These are phyloP conservation scores for Phlebiopsis gigantea DNA, from an alignment of 768 basidiomycete genomes.

Conservation along the genomic window DNA sequence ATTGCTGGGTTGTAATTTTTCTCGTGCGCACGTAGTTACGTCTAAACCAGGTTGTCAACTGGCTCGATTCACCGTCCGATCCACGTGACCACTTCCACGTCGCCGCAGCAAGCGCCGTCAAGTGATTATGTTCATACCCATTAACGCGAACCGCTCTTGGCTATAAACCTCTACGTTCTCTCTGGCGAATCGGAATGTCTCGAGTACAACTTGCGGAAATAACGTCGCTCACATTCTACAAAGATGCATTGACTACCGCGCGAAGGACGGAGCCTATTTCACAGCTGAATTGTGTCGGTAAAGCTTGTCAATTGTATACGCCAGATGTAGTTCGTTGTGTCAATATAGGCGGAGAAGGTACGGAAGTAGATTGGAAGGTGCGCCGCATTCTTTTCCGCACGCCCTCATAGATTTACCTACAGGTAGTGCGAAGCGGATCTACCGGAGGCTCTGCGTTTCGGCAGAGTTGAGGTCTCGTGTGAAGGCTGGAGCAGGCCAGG, in stretches of 20 bases:
- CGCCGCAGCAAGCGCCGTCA: too few relatives aligned
- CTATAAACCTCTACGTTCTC: background rate
- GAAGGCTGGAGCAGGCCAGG: conserved; percentile 87
- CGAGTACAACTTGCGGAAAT: conserved; percentile 64
- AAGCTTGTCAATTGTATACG: conserved; percentile 67
- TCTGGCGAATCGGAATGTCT: conserved; percentile 6
- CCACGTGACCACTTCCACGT: too few relatives aligned
- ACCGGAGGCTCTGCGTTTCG: conserved; percentile 76
- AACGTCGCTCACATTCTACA: conserved; percentile 73
- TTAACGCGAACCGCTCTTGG: too few relatives aligned
- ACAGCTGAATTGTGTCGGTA: conserved; percentile 79
- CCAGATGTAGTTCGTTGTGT: conserved; percentile 85
- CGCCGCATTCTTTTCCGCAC: background rate
- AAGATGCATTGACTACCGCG: conserved; percentile 55
- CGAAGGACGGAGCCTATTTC: conserved; percentile 65
- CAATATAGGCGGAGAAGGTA: conserved; percentile 71
- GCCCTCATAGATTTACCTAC: background rate
- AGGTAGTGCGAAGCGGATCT: conserved; percentile 84
- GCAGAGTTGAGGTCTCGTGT: conserved; percentile 80
- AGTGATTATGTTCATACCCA: too few relatives aligned
- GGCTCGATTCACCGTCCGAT: too few relatives aligned
- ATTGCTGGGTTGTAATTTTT: too few relatives aligned
- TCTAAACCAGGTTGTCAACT: too few relatives aligned
- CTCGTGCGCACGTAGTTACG: too few relatives aligned
- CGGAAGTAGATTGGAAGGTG: conserved; percentile 90